Evolutionary conservation across 257 asterid species (phyloP).

Genomic region (Galeopsis tetrahit): DNA sequence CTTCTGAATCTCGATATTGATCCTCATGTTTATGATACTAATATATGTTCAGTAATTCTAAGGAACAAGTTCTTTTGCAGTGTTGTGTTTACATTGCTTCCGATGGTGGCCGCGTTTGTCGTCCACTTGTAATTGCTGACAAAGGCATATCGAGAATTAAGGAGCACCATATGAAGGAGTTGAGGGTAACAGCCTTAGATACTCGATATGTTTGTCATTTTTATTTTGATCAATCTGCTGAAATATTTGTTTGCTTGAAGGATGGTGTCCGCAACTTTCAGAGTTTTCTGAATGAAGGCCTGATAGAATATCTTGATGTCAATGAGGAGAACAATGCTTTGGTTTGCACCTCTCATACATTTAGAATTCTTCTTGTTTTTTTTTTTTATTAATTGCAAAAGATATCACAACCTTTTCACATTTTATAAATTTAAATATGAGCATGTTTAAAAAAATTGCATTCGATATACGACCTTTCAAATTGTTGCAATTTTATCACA

Average conservation of each 20-base stretch:
- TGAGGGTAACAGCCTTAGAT: slow-evolving; percentile 58
- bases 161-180: slow-evolving; percentile 96
- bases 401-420: too few relatives aligned
- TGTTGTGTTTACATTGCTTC: slow-evolving; percentile 94
- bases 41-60: slow-evolving; percentile 13
- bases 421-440: too few relatives aligned
- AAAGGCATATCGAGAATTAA: slow-evolving; percentile 91
- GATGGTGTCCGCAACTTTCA: slow-evolving; percentile 88
- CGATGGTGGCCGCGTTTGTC: slow-evolving; percentile 99
- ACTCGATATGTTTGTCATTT: slow-evolving; percentile 25
- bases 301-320: slow-evolving; percentile 96
- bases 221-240: slow-evolving; percentile 29
- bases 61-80: slow-evolving; percentile 56
- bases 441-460: too few relatives aligned
- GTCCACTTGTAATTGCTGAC: slow-evolving; percentile 96
- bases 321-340: slow-evolving; percentile 96
- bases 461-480: too few relatives aligned
- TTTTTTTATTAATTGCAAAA: background rate
- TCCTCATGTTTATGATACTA: background rate
- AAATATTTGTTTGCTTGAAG: slow-evolving; percentile 49
- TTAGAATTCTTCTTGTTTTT: slow-evolving; percentile 13
- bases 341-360: slow-evolving; percentile 51
- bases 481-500: too few relatives aligned
- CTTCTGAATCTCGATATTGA: background rate
- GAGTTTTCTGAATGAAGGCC: slow-evolving; percentile 82